Conservation (phyloP, 441 rosid genomes). For the Rhodomyrtus psidioides region DNA sequence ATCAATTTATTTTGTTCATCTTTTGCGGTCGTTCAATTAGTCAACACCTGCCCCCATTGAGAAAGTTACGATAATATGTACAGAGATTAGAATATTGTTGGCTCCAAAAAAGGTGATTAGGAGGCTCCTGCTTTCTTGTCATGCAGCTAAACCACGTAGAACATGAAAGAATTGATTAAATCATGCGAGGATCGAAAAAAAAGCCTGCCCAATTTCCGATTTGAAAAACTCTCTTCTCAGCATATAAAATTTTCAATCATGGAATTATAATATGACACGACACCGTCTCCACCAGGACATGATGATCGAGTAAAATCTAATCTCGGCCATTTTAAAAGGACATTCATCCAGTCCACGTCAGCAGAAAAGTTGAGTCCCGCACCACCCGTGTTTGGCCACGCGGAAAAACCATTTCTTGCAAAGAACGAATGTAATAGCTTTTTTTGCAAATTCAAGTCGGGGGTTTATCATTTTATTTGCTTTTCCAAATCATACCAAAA, state of each 20-base stretch:
- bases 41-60: neutral
- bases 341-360: neutral
- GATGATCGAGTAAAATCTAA: neutral
- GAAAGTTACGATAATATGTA: too few species aligned
- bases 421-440: too few species aligned
- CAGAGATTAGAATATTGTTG: neutral
- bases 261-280: neutral
- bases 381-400: too few species aligned
- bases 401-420: neutral
- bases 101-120: neutral
- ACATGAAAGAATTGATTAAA: neutral
- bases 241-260: neutral
- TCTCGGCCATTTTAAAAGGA: neutral
- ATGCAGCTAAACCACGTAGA: neutral
- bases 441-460: neutral
- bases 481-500: neutral
- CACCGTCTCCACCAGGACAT: neutral
- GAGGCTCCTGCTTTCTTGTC: neutral
- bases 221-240: neutral
- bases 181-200: neutral
- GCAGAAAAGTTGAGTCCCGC: neutral
- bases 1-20: neutral
- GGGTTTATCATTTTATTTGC: neutral
- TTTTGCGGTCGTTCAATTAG: neutral
- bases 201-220: neutral